phyloP scores from a whole-genome alignment of 257 asterid species.

The Eustoma russellianum region DNA sequence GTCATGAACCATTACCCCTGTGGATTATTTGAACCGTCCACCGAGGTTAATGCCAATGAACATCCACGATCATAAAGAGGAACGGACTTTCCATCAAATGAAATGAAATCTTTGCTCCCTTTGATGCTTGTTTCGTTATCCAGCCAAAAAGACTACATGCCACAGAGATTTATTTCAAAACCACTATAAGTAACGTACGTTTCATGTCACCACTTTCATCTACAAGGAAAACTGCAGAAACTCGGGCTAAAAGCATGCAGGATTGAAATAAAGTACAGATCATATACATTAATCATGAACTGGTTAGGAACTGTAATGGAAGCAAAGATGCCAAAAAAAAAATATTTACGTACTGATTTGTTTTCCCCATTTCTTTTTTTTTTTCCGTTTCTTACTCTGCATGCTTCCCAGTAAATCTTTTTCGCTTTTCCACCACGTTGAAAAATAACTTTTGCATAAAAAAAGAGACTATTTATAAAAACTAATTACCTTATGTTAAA shows the following conservation, averaged over 20 bases:
- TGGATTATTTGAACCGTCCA: slow-evolving; percentile 48
- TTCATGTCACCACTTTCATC: background rate
- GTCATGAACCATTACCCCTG: slow-evolving; percentile 39
- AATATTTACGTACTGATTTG: too few species aligned
- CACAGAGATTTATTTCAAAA: slow-evolving; percentile 11
- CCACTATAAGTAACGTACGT: background rate
- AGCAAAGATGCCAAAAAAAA: background rate
- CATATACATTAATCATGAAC: background rate
- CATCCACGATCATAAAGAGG: slow-evolving; percentile 93
- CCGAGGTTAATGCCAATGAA: slow-evolving; percentile 69
- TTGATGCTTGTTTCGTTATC: slow-evolving; percentile 40
- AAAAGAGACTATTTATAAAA: too few species aligned
- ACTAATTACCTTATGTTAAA: too few species aligned
- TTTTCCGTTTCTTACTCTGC: too few species aligned
- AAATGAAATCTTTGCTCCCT: slow-evolving; percentile 37
- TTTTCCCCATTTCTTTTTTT: too few species aligned
- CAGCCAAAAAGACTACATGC: slow-evolving; percentile 76
- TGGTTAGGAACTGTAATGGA: background rate
- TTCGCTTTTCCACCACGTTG: too few species aligned
- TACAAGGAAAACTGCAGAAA: too few species aligned
- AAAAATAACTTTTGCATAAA: too few species aligned
- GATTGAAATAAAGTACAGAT: background rate
- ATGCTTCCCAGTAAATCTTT: too few species aligned
- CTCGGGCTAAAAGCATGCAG: too few species aligned
- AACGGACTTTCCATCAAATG: slow-evolving; percentile 61